Percentiles rank a stretch among this genome's conserved stretches.
These are phyloP conservation scores for Xylaria curta DNA, from an alignment of 495 filamentous ascomycete genomes.

Conservation along the genomic window DNA sequence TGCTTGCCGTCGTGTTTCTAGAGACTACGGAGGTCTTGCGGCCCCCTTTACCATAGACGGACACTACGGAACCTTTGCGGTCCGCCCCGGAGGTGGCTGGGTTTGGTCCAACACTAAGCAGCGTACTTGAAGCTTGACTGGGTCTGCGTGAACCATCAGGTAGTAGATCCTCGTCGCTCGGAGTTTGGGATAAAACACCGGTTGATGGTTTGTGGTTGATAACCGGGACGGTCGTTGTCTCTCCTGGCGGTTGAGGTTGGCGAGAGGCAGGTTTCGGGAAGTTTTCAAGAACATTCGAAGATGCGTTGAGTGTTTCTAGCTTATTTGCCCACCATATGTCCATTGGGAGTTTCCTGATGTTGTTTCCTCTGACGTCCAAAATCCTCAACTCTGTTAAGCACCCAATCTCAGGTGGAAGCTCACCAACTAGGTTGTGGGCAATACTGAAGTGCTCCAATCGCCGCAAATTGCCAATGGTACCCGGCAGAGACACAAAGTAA, in stretches of 20 bases:
- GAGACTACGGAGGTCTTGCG: constrained; percentile 87
- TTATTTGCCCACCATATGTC: constrained; percentile 92
- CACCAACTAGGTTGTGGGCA: constrained; percentile 83
- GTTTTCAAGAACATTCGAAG: constrained; percentile 85
- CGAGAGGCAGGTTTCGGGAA: constrained; percentile 85
- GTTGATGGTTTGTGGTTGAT: constrained; percentile 58
- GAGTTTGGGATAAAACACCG: constrained; percentile 60
- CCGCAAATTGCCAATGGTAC: constrained; percentile 80
- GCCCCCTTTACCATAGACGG: constrained; percentile 73
- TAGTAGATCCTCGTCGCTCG: constrained; percentile 78
- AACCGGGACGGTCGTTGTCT: constrained; percentile 36
- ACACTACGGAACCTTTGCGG: constrained; percentile 82
- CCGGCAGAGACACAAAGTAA: constrained; percentile 87
- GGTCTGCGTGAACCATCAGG: constrained; percentile 78
- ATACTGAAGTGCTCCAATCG: constrained; percentile 92
- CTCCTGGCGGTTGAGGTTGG: constrained; percentile 63
- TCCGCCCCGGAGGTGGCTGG: constrained; percentile 64
- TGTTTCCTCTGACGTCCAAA: constrained; percentile 90
- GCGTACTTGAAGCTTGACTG: constrained; percentile 80
- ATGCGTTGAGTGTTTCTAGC: constrained; percentile 91
- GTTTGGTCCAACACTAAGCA: constrained; percentile 75
- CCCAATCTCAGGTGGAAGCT: constrained; percentile 84
- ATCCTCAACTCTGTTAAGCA: constrained; percentile 81
- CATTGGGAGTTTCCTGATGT: constrained; percentile 82
- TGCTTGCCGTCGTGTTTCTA: constrained; percentile 56